phyloP scores from a whole-genome alignment of 2,329 filamentous ascomycete species.

The Neofusicoccum sp. region DNA sequence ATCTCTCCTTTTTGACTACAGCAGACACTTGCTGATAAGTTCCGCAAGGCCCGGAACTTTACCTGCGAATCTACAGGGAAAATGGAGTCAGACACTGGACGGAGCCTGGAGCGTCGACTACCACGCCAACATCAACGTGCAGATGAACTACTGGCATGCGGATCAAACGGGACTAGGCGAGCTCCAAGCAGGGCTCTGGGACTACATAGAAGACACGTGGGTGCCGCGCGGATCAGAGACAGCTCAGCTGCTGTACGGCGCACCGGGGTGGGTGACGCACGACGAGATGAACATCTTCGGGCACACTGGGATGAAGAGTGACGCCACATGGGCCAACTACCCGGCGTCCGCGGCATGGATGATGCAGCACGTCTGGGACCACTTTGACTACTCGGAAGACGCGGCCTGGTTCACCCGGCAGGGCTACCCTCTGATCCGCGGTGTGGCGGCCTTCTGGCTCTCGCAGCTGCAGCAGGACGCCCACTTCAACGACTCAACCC shows the following conservation, averaged over 20 bases:
- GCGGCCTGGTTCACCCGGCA: constrained; percentile 45
- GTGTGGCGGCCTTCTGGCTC: constrained; percentile 58
- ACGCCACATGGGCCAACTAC: constrained; percentile 45
- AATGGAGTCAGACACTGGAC: constrained; percentile 53
- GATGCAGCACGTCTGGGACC: constrained; percentile 62
- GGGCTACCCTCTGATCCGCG: constrained; percentile 44
- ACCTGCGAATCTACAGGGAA: constrained; percentile 60
- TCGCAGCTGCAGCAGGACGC: constrained; percentile 55
- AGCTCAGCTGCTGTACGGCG: constrained; percentile 57
- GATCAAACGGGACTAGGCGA: constrained; percentile 52
- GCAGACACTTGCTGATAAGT: constrained; percentile 58
- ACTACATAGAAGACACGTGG: constrained; percentile 59
- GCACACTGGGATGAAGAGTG: constrained; percentile 55
- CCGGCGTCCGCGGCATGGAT: constrained; percentile 50
- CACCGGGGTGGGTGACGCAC: constrained; percentile 59
- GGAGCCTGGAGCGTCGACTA: constrained; percentile 60
- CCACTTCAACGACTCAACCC: constrained; percentile 54
- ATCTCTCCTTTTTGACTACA: constrained; percentile 56
- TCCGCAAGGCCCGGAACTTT: constrained; percentile 54
- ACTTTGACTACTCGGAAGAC: constrained; percentile 58
- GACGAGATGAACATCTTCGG: constrained; percentile 64
- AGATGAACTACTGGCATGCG: constrained; percentile 62
- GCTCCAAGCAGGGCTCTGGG: constrained; percentile 52
- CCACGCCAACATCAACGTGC: constrained; percentile 61
- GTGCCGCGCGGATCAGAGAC: constrained; percentile 57